phyloP scores from a whole-genome alignment of 495 filamentous ascomycete species.

The Aspergillus sclerotioniger region DNA sequence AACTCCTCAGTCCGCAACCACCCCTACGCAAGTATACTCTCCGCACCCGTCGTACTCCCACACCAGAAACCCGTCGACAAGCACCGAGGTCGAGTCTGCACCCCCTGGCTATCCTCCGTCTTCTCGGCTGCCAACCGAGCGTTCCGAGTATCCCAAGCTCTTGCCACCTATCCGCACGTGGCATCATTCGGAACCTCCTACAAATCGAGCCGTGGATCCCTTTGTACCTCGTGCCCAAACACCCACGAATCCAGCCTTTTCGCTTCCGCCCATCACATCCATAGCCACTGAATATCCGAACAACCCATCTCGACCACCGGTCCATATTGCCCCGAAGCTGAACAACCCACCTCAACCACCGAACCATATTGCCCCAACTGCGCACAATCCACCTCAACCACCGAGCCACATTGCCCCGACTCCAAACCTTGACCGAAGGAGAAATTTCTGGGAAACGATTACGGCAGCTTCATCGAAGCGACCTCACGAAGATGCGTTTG shows the following conservation, averaged over 20 bases:
- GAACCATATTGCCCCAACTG: conserved; percentile 24
- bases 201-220: conserved; percentile 27
- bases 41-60: conserved; percentile 43
- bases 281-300: conserved; percentile 26
- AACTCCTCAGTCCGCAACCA: conserved; percentile 42
- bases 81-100: conserved; percentile 37
- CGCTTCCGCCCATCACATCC: conserved; percentile 26
- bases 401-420: conserved; percentile 26
- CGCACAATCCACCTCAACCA: conserved; percentile 21
- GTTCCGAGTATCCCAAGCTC: conserved; percentile 27
- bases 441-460: conserved; percentile 33
- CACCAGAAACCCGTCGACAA: conserved; percentile 34
- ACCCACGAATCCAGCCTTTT: conserved; percentile 20
- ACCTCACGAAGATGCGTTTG: conserved; percentile 44
- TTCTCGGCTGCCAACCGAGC: conserved; percentile 21
- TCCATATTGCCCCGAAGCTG: conserved; percentile 23
- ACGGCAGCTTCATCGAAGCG: conserved; percentile 30
- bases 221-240: conserved; percentile 26
- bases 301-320: conserved; percentile 23
- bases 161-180: conserved; percentile 36
- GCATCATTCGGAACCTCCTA: conserved; percentile 27
- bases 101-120: conserved; percentile 30
- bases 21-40: conserved; percentile 44
- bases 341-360: conserved; percentile 27
- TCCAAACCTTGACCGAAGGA: conserved; percentile 27